A percentile compares a stretch with the other conserved stretches of the same genome.
These are phyloP conservation scores for Penicillium lividum DNA, from an alignment of 495 filamentous ascomycete genomes.

Conservation along the genomic window DNA sequence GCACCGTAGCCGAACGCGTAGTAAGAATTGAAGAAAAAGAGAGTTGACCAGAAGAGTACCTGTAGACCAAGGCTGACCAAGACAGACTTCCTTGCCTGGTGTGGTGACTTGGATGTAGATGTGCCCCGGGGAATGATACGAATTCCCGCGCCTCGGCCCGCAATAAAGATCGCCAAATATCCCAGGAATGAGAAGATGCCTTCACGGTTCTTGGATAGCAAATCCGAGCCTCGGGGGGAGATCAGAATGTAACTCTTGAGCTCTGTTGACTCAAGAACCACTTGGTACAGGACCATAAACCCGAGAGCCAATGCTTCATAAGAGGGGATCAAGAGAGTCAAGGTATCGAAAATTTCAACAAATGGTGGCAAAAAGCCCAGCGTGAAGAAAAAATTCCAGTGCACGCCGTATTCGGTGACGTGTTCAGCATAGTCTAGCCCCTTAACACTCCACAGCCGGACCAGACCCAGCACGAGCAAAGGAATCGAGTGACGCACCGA, in stretches of 20 bases:
- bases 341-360: conserved; percentile 78
- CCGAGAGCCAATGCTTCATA: conserved; percentile 71
- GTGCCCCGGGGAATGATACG: conserved; percentile 67
- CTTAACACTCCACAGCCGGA: conserved; percentile 87
- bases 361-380: conserved; percentile 86
- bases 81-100: conserved; percentile 51
- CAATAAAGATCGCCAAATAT: conserved; percentile 92
- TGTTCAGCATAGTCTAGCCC: conserved; percentile 95
- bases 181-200: conserved; percentile 91
- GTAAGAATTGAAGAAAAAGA: conserved; percentile 67
- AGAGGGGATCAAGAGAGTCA: conserved; percentile 60
- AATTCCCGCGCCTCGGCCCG: conserved; percentile 80
- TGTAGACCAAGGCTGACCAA: conserved; percentile 60
- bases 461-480: conserved; percentile 74
- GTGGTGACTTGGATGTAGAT: conserved; percentile 34
- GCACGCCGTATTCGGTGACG: conserved; percentile 95
- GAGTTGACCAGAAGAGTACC: conserved; percentile 62
- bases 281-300: conserved; percentile 67
- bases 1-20: conserved; percentile 66
- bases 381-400: conserved; percentile 99
- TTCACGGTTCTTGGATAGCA: conserved; percentile 88
- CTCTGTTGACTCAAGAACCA: conserved; percentile 70
- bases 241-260: conserved; percentile 82
- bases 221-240: conserved; percentile 68
- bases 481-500: conserved; percentile 81